Evolutionary conservation across 2,329 filamentous ascomycete species (phyloP).

Genomic region (Epichloe coenophiala): DNA sequence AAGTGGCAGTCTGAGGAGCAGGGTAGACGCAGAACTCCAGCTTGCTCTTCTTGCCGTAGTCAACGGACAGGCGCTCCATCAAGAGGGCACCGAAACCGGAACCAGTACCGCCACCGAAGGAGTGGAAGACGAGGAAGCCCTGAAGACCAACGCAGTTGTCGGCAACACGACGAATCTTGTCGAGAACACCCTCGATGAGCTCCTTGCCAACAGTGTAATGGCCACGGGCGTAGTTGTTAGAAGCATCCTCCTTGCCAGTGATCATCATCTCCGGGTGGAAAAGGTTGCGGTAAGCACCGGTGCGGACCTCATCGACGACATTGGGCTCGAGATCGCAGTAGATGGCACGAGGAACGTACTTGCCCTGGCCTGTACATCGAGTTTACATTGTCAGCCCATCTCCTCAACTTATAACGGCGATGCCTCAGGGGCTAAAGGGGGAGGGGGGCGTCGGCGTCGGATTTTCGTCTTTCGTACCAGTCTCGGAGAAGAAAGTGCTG

Average conservation of each 20-base stretch:
- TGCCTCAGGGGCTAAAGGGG: neutral
- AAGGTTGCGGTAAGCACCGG: slow-evolving; percentile 85
- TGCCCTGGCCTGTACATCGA: slow-evolving; percentile 65
- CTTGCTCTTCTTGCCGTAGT: slow-evolving; percentile 99
- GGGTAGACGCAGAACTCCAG: slow-evolving; percentile 99
- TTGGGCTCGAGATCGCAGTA: slow-evolving; percentile 99
- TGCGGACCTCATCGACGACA: slow-evolving; percentile 98
- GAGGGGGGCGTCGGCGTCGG: neutral
- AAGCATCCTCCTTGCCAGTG: slow-evolving; percentile 98
- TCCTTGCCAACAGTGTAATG: slow-evolving; percentile 99
- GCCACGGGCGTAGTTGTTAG: slow-evolving; percentile 99
- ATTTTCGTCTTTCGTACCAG: slow-evolving; percentile 48
- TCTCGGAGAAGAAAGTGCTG: slow-evolving; percentile 99
- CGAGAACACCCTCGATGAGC: slow-evolving; percentile 92
- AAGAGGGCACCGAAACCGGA: slow-evolving; percentile 96
- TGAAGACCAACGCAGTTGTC: slow-evolving; percentile 97
- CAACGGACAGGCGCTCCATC: slow-evolving; percentile 97
- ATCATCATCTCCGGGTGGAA: slow-evolving; percentile 99
- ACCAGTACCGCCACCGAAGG: slow-evolving; percentile 96
- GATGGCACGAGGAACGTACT: slow-evolving; percentile 97
- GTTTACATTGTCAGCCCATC: neutral
- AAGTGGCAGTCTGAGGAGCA: slow-evolving; percentile 90
- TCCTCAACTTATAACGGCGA: neutral
- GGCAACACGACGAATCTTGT: slow-evolving; percentile 94
- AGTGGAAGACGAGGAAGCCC: slow-evolving; percentile 99